Conservation (phyloP, 2,329 filamentous ascomycete genomes). For the Berkeleyomyces basicola region DNA sequence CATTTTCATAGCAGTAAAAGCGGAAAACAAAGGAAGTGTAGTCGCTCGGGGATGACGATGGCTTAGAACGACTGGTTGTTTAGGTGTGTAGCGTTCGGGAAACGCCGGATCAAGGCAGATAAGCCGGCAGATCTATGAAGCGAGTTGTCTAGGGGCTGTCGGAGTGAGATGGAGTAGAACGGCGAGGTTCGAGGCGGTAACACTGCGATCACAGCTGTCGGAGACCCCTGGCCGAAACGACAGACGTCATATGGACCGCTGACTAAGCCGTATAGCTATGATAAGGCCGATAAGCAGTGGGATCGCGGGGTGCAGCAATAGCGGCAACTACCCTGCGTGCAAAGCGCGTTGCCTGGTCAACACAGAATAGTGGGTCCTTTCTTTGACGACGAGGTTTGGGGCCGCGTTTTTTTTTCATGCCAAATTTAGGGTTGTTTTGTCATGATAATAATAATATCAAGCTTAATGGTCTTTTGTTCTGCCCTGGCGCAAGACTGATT, state of each 20-base stretch:
- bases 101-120: not conserved
- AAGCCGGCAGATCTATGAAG: not conserved
- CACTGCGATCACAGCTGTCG: not conserved
- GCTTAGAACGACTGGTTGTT: not conserved
- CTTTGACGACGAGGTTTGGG: not conserved
- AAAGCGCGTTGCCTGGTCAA: conserved; percentile 10
- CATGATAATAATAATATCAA: not conserved
- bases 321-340: not conserved
- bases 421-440: not conserved
- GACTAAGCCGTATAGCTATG: conserved; percentile 4
- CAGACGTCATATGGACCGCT: conserved; percentile 11
- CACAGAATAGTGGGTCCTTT: not conserved
- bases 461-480: not conserved
- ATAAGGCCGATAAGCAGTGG: conserved; percentile 4
- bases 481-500: not conserved
- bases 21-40: not conserved
- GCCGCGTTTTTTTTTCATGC: not conserved
- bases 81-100: not conserved
- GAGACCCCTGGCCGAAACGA: not conserved
- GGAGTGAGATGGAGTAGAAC: not conserved
- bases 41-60: not conserved
- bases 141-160: not conserved
- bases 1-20: conserved; percentile 19
- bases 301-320: not conserved
- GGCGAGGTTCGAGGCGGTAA: not conserved